These are phyloP conservation scores for Talaromyces atroroseus DNA, from an alignment of 2,329 filamentous ascomycete species.

Conservation along the genomic window DNA sequence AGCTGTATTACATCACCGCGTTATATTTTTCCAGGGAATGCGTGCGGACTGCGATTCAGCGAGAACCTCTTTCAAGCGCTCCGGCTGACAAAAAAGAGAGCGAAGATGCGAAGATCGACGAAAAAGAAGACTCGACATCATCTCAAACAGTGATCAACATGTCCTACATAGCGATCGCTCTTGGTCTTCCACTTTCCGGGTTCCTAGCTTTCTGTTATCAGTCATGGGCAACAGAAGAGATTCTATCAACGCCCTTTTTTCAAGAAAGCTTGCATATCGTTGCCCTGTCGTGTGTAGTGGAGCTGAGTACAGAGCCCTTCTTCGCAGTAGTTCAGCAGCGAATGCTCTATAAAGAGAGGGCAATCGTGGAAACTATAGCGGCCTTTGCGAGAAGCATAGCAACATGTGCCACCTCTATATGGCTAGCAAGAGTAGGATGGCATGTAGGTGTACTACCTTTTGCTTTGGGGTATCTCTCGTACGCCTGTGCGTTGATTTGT, in stretches of 20 bases:
- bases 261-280: constrained; percentile 50
- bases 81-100: constrained; percentile 11
- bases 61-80: constrained; percentile 50
- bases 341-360: constrained; percentile 73
- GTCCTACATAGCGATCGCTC: constrained; percentile 68
- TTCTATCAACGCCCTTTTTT: constrained; percentile 59
- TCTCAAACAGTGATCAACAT: constrained; percentile 79
- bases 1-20: constrained; percentile 88
- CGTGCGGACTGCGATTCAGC: constrained; percentile 82
- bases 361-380: constrained; percentile 74
- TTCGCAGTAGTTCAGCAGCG: constrained; percentile 84
- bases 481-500: constrained; percentile 61
- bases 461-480: constrained; percentile 76
- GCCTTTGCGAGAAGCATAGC: constrained; percentile 70
- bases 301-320: constrained; percentile 79
- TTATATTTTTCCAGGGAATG: constrained; percentile 92
- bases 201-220: constrained; percentile 65
- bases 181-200: constrained; percentile 62
- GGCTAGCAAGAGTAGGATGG: constrained; percentile 48
- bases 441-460: constrained; percentile 78
- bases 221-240: constrained; percentile 46
- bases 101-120: background rate
- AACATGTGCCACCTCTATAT: constrained; percentile 66
- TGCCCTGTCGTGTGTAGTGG: constrained; percentile 57
- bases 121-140: constrained; percentile 22